Evolutionary conservation across 108 stramenopile genomes (phyloP), one percentile per base, ranked within the genome.

Genomic region (Epithemia pelagica): DNA sequence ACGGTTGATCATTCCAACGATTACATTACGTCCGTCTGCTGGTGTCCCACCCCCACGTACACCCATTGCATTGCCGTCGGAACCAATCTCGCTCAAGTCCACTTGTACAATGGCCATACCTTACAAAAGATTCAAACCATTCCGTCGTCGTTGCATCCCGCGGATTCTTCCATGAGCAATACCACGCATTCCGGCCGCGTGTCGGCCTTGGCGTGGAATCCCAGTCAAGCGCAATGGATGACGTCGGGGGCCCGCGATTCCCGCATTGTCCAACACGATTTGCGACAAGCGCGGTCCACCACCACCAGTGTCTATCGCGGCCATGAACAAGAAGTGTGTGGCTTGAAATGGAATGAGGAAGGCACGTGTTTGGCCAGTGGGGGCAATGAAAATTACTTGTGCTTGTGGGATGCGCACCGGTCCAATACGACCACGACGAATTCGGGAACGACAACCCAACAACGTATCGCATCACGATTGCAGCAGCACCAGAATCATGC

Each of bases 371-470:
- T 99, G 3, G 99, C 96, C 8, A 97, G 96, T 54, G 99, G 99
- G 20, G 97, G 97, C 28, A 99, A 99, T 69, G 99, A 99, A 58
- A 99, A 99, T 72, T 80, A 83, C 52, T 91, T 99, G 22, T 97
- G 97, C 61, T 83, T 99, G 53, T 97, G 97, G 97, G 99, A 98
- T 81, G 91, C 94, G 0, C 74, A 82, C 61, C 25, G 21, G 3
- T 53, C 52, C 54, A 30, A 66, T 53, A 32, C 66, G 52, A 51
- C 70, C 52, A 10, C 37, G 10, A 10, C 37, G 37, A 10, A 5
- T 15, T 46, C 37, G 15, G 37, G 10, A 15, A 10, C 37, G 37
- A 10, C 37, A 5, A 10, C 37, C 10, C 15, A 10, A 15, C 52
- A 61, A 67, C n/a, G n/a, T n/a, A n/a, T n/a, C n/a, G n/a, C n/a